phyloP scores from a whole-genome alignment of 78 protist genomes.

The Emiliania huxleyi region DNA sequence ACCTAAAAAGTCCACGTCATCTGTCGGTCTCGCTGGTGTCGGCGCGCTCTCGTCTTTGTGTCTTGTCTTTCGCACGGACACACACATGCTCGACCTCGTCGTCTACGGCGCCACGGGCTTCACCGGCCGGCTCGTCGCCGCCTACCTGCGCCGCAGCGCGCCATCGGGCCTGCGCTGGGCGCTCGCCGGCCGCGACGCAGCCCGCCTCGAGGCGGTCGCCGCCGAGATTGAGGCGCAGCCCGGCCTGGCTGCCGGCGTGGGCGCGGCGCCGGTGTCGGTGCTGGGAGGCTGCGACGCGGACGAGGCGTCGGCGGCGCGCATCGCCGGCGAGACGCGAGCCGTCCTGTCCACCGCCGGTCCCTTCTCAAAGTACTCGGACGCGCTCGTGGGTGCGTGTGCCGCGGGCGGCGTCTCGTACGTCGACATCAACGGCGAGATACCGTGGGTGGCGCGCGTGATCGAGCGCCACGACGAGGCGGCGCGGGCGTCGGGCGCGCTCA shows the following conservation, averaged over 20 bases:
- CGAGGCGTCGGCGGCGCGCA: neutral
- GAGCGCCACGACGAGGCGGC: slow-evolving; percentile 9
- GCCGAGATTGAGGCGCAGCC: neutral
- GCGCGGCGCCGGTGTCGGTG: neutral
- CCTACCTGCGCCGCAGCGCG: neutral
- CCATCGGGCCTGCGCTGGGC: neutral
- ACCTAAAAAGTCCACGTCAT: too few relatives aligned
- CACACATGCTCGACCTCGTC: slow-evolving; percentile 27
- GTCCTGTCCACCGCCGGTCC: slow-evolving; percentile 60
- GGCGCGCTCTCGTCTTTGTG: too few relatives aligned
- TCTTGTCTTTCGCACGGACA: too few relatives aligned
- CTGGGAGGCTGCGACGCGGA: neutral
- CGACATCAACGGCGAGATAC: slow-evolving; percentile 54
- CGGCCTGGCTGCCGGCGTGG: neutral
- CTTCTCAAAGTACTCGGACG: neutral
- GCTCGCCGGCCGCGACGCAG: slow-evolving; percentile 31
- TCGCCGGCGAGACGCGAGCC: neutral
- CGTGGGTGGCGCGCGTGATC: neutral
- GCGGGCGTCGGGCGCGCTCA: neutral
- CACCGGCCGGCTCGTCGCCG: slow-evolving; percentile 38
- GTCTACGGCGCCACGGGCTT: slow-evolving; percentile 49
- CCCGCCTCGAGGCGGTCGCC: neutral
- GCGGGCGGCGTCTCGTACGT: neutral
- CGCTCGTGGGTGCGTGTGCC: slow-evolving; percentile 41
- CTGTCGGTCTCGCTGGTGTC: too few relatives aligned